phyloP scores from a whole-genome alignment of 805 yeast species.

The Wickerhamomyces silvicola region DNA sequence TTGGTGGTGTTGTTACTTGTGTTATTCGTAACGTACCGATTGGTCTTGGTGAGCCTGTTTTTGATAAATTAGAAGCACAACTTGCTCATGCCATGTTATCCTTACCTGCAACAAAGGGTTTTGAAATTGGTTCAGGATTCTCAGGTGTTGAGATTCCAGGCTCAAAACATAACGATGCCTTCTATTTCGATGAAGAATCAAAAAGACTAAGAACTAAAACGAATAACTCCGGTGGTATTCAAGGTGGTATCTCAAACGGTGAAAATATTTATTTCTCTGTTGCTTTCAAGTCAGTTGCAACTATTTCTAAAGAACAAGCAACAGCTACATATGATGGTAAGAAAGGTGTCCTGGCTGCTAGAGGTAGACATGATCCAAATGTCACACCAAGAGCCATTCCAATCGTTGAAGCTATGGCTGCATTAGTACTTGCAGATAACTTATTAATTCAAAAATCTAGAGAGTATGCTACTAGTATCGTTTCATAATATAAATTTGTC shows the following conservation, averaged over 20 bases:
- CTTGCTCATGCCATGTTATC: slow-evolving; percentile 98
- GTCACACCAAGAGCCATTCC: slow-evolving; percentile 99
- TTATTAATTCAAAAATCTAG: slow-evolving; percentile 82
- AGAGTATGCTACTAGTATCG: slow-evolving; percentile 41
- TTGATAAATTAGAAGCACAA: slow-evolving; percentile 91
- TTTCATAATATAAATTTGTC: no score
- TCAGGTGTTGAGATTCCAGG: slow-evolving; percentile 87
- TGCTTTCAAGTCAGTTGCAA: slow-evolving; percentile 97
- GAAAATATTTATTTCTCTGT: slow-evolving; percentile 91
- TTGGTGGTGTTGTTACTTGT: slow-evolving; percentile 98
- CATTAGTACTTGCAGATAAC: slow-evolving; percentile 87
- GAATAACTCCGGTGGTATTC: slow-evolving; percentile 94
- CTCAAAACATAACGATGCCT: slow-evolving; percentile 89
- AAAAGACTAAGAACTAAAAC: slow-evolving; percentile 77
- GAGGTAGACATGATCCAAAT: slow-evolving; percentile 98
- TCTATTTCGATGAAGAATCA: slow-evolving; percentile 51
- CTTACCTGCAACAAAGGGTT: slow-evolving; percentile 96
- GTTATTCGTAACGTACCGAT: slow-evolving; percentile 89
- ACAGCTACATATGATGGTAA: slow-evolving; percentile 88
- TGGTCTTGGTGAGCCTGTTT: slow-evolving; percentile 97
- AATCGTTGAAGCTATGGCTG: slow-evolving; percentile 97
- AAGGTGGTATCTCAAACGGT: slow-evolving; percentile 97
- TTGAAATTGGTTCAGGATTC: slow-evolving; percentile 96
- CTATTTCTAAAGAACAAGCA: slow-evolving; percentile 86
- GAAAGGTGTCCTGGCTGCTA: slow-evolving; percentile 83